Percentiles rank a stretch among this genome's conserved stretches.
Evolutionary conservation across 2,329 filamentous ascomycete species (phyloP).

Genomic region (Ceratocystis alfenasii): DNA sequence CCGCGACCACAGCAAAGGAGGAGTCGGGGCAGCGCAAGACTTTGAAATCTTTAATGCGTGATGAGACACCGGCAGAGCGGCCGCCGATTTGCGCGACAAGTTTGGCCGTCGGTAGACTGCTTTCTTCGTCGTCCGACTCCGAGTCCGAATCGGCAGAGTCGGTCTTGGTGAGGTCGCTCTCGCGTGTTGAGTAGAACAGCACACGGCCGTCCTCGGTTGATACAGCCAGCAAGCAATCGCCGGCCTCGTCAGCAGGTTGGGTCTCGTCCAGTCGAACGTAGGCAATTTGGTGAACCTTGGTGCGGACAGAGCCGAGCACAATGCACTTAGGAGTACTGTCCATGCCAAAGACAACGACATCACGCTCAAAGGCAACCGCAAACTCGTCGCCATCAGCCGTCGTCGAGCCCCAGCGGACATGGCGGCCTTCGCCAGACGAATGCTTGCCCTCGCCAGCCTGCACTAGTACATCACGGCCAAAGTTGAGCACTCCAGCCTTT

Average conservation of each 20-base stretch:
- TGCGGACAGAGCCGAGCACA: conserved; percentile 53
- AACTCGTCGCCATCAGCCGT: conserved; percentile 68
- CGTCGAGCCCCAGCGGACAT: conserved; percentile 64
- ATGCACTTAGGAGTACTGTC: conserved; percentile 72
- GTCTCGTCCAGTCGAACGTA: conserved; percentile 50
- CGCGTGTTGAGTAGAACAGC: conserved; percentile 64
- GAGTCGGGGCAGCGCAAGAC: conserved; percentile 39
- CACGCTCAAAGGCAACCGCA: conserved; percentile 77
- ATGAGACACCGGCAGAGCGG: conserved; percentile 49
- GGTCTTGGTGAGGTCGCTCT: conserved; percentile 34
- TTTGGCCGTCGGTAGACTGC: conserved; percentile 45
- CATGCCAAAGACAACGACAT: conserved; percentile 74
- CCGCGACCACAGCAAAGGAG: conserved; percentile 52
- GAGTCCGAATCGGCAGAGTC: conserved; percentile 21
- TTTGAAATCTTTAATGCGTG: conserved; percentile 81
- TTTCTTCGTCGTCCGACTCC: conserved; percentile 24
- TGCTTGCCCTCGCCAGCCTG: conserved; percentile 66
- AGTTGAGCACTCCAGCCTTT: conserved; percentile 86
- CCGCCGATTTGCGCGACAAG: conserved; percentile 71
- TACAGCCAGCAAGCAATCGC: conserved; percentile 50
- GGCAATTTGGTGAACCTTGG: conserved; percentile 71
- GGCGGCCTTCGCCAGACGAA: conserved; percentile 68
- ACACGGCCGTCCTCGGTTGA: conserved; percentile 87
- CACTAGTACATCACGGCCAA: conserved; percentile 58
- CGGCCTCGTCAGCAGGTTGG: conserved; percentile 32